Base-by-base conservation (phyloP, 192 early-diverging fungal genomes). In the Linnemannia hyalina region DNA sequence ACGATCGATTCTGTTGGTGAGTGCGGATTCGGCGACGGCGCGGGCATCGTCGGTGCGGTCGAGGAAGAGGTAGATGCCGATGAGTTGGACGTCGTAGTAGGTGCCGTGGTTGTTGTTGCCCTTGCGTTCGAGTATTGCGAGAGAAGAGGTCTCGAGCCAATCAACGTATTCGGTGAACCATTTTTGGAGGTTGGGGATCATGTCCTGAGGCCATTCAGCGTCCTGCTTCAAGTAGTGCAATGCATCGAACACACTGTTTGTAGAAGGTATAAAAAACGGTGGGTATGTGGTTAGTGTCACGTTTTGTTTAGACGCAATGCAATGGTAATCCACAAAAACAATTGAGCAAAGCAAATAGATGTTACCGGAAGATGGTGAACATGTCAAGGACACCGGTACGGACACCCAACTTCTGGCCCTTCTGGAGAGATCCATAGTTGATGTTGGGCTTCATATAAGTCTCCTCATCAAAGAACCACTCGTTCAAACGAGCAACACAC, bases 401-500 rank as follows among this genome's bases (percentile, higher is more conserved):
- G 26, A 76, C 78, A n/a, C 90, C 90, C 8, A 82, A 47, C 16
- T 54, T 60, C 44, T 85, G 29, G 23, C 92, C 92, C 55, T 82
- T 89, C 74, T 89, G 89, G 35, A 89, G 81, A 5, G 89, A 89
- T 15, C 87, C 91, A 78, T 82, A 94, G 71, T 93, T 88, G 65
- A 94, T 80, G 74, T 91, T 90, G 44, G 93, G 92, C 32, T 94
- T 93, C 93, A 94, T 94, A 22, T 82, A 83, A 8, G 92, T 93
- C 2, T n/a, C 79, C 18, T 83, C 81, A 70, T 94, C 83, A 57
- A 94, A 63, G 82, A 94, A 94, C 92, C 93, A 94, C 42, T 84
- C 81, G 16, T 80, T 70, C 8, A 94, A 49, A 40, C 90, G 81
- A 23, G 73, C 38, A 13, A 77, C 82, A 41, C 85, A 89, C 68